Evolutionary conservation across 2,329 filamentous ascomycete genomes (phyloP).

Genomic region (Xylaria sp.): DNA sequence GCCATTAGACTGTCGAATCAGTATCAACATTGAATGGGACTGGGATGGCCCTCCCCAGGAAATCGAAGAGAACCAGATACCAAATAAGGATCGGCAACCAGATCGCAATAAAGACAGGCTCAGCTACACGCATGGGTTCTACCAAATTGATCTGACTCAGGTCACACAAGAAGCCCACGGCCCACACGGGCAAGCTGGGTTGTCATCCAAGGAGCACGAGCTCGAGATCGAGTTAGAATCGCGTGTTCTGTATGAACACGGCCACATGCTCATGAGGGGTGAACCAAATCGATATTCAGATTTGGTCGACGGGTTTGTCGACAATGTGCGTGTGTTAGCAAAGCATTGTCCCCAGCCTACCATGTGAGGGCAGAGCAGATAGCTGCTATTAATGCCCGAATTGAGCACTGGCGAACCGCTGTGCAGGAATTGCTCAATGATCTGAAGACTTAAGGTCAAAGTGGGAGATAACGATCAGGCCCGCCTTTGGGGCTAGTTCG

Average conservation of each 20-base stretch:
- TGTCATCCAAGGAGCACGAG: conserved; percentile 75
- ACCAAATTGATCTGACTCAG: conserved; percentile 93
- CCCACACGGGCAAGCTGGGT: conserved; percentile 53
- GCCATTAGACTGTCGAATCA: conserved; percentile 90
- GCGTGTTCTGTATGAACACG: conserved; percentile 71
- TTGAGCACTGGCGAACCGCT: too few species aligned
- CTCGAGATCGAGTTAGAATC: conserved; percentile 81
- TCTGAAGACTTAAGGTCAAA: too few species aligned
- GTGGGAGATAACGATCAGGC: too few species aligned
- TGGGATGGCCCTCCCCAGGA: conserved; percentile 76
- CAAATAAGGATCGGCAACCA: conserved; percentile 55
- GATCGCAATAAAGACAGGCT: conserved; percentile 89
- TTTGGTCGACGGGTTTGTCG: conserved; percentile 77
- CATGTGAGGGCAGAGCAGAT: conserved; percentile 19
- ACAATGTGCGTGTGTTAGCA: conserved; percentile 74
- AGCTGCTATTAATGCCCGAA: too few species aligned
- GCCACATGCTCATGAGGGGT: conserved; percentile 62
- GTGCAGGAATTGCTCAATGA: too few species aligned
- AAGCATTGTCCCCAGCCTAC: conserved; percentile 42
- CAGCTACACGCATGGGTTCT: conserved; percentile 87
- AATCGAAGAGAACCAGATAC: conserved; percentile 55
- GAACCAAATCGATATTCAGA: conserved; percentile 70
- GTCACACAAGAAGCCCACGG: conserved; percentile 67
- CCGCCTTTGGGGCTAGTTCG: too few species aligned
- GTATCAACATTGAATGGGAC: conserved; percentile 92